phyloP scores from a whole-genome alignment of 345 rosid genomes.

The Salix dunnii region DNA sequence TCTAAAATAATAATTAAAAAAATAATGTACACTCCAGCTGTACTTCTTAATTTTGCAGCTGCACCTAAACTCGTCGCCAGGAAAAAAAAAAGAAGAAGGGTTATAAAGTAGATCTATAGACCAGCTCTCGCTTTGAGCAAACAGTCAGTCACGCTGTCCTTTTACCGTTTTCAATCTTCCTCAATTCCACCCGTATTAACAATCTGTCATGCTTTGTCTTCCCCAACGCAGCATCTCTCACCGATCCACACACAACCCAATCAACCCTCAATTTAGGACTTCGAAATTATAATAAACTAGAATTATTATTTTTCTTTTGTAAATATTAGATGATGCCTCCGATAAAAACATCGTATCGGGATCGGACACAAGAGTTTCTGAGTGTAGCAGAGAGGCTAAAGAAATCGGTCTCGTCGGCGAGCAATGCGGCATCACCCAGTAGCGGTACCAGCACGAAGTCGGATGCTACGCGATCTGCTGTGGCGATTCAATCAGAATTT shows the following conservation, averaged over 20 bases:
- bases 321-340: constrained; percentile 14
- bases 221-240: neutral
- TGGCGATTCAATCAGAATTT: constrained; percentile 61
- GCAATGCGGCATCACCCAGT: constrained; percentile 27
- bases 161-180: neutral
- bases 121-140: neutral
- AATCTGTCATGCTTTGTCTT: neutral
- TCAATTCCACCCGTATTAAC: neutral
- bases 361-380: constrained; percentile 65
- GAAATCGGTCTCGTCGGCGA: constrained; percentile 38
- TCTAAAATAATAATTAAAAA: too few species aligned
- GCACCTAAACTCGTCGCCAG: neutral
- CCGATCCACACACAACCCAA: neutral
- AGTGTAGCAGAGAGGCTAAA: constrained; percentile 50
- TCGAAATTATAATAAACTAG: neutral
- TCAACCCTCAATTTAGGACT: constrained; percentile 6
- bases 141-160: neutral
- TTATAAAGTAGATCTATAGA: constrained; percentile 1
- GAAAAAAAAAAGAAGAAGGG: neutral
- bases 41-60: neutral
- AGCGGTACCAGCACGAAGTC: constrained; percentile 28
- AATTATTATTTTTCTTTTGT: neutral
- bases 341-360: constrained; percentile 59
- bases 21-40: too few species aligned
- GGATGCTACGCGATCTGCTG: constrained; percentile 47